Base-by-base conservation (phyloP, 164 flowering plant species). In the Platanus orientalis region DNA sequence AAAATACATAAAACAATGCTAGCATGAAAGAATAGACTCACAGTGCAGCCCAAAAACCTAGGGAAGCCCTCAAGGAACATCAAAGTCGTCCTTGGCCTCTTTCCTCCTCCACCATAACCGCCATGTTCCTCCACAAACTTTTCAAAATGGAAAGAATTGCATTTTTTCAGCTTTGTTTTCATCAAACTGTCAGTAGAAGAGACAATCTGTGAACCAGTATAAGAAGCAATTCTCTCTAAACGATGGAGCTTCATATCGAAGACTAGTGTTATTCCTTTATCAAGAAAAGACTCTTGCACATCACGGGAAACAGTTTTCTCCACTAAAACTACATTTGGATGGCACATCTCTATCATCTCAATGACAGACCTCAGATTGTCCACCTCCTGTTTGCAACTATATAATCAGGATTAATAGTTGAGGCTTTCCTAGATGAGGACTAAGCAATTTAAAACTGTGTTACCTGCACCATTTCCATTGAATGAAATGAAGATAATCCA, bases 41-140 rank as follows among this genome's bases (percentile, higher is more conserved):
- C 99, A 69, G 99, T 92, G 61, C 96, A 92, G 68, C 96, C 96
- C 54, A 82, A 69, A 58, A 81, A 89, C 60, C 80, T 79, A 30
- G 87, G 88, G 69, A 85, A 88, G 40, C 97, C 99, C 74, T 89
- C 97, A 66, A 95, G 71, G 68, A 95, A 95, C 99, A 95, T 85
- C 68, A 95, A 73, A 11, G 96, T 89, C 69, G 88, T 95, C 50
- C 67, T 80, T 14, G 83, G 79, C 64, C 50, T 76, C 76, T 83
- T 92, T 52, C 83, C 97, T 57, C 81, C 88, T 67, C 89, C 94
- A 45, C 65, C 73, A 42, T 66, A 27, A 60, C 57, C 61, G 55
- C 74, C 78, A 81, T 83, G 83, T 60, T 88, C 97, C 66, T 86
- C 94, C 0, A 84, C 76, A 69, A 89, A 80, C 66, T 84, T 92